A percentile compares a stretch with the other conserved stretches of the same genome.
Evolutionary conservation across 257 asterid species (phyloP).

Genomic region (Ajuga chamaepitys): DNA sequence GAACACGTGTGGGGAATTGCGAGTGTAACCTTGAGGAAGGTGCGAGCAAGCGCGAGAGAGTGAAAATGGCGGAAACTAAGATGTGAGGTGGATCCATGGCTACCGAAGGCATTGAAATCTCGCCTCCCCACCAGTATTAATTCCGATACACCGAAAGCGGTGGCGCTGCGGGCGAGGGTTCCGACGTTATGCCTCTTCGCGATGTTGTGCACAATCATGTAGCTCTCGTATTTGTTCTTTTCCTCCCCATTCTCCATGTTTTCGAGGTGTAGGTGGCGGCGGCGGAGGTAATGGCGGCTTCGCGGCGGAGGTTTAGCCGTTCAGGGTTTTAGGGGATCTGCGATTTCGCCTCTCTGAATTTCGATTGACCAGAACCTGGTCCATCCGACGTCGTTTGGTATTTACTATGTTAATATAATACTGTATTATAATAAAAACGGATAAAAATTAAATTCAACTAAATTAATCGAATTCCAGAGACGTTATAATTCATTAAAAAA

Average conservation of each 20-base stretch:
- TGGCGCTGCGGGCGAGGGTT: constrained; percentile 94
- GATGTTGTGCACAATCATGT: constrained; percentile 82
- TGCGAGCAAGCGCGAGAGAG: constrained; percentile 63
- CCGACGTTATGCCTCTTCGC: constrained; percentile 99
- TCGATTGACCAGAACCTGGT: neutral
- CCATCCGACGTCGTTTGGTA: constrained; percentile 25
- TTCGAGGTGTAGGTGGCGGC: neutral
- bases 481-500: too few species aligned
- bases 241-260: constrained; percentile 38
- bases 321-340: constrained; percentile 13
- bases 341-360: neutral
- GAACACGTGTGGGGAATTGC: neutral
- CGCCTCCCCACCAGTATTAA: constrained; percentile 80
- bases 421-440: too few species aligned
- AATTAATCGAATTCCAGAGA: too few species aligned
- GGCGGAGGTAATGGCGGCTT: constrained; percentile 5
- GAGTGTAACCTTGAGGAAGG: constrained; percentile 61
- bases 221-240: constrained; percentile 45
- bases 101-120: constrained; percentile 92
- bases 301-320: constrained; percentile 20
- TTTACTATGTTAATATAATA: too few species aligned
- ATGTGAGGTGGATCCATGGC: constrained; percentile 93
- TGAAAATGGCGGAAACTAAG: constrained; percentile 77
- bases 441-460: too few species aligned
- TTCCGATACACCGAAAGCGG: constrained; percentile 93